Evolutionary conservation across 192 early-diverging fungal genomes (phyloP).

Genomic region (Chytriomyces sp.): DNA sequence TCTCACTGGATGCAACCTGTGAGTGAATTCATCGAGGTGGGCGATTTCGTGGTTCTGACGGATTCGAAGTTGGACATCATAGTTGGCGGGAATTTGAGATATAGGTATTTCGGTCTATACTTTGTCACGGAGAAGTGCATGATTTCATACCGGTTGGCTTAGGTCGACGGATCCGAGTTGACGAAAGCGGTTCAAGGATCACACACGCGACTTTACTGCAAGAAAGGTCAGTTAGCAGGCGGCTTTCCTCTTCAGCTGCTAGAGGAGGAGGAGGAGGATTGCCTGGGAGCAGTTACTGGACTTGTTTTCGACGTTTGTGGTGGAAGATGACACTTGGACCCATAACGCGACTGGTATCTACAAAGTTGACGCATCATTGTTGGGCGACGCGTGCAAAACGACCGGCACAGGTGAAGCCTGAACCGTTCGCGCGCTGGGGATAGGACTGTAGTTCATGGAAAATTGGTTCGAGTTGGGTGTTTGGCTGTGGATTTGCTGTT

Average conservation of each 20-base stretch:
- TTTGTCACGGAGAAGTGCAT: neutral
- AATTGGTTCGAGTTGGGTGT: neutral
- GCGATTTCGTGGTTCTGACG: neutral
- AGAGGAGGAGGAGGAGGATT: neutral
- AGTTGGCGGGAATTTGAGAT: neutral
- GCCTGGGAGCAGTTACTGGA: neutral
- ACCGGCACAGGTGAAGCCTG: neutral
- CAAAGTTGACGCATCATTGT: neutral
- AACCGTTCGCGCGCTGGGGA: conserved; percentile 1
- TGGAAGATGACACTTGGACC: neutral
- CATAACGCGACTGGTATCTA: neutral
- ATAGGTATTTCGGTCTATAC: neutral
- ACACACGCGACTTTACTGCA: neutral
- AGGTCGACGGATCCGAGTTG: neutral
- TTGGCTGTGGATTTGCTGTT: neutral
- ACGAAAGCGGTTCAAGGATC: neutral
- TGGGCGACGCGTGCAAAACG: conserved; percentile 5
- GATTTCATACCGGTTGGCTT: neutral
- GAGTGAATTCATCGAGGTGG: neutral
- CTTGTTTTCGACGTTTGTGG: neutral
- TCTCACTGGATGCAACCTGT: neutral
- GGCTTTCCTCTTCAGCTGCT: neutral
- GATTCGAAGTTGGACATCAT: conserved; percentile 11
- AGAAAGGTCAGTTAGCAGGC: neutral
- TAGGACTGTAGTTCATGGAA: conserved; percentile 6